Conservation (phyloP, 805 yeast species). For the Metschnikowia shivogae region DNA sequence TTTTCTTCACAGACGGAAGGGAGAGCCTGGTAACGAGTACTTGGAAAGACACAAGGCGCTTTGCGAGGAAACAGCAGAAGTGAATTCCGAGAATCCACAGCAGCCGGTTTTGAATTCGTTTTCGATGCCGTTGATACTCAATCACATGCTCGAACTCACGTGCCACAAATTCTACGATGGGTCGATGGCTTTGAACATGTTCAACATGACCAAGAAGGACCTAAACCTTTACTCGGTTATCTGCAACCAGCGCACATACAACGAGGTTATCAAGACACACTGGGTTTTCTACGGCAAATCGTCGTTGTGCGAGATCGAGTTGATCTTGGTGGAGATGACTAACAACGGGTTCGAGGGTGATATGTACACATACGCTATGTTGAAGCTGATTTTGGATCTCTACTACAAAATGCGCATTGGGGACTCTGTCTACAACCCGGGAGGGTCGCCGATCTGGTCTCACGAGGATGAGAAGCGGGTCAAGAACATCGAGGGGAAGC, state of each 20-base stretch:
- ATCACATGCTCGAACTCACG: constrained; percentile 25
- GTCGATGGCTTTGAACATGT: constrained; percentile 31
- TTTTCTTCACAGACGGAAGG: constrained; percentile 14
- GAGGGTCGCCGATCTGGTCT: constrained; percentile 33
- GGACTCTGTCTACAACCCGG: constrained; percentile 19
- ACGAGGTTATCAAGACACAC: constrained; percentile 31
- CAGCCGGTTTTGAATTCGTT: constrained; percentile 28
- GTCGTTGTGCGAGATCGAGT: constrained; percentile 33
- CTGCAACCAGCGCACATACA: constrained; percentile 41
- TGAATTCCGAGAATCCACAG: constrained; percentile 18
- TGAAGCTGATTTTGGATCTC: constrained; percentile 32
- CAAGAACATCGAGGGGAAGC: constrained; percentile 20
- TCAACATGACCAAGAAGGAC: constrained; percentile 33
- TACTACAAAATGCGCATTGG: constrained; percentile 34
- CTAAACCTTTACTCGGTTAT: constrained; percentile 29
- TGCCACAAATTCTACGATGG: constrained; percentile 31
- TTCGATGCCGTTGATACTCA: constrained; percentile 36
- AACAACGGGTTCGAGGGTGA: constrained; percentile 41
- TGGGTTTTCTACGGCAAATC: constrained; percentile 40
- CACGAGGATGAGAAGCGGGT: constrained; percentile 34
- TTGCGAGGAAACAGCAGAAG: constrained; percentile 14
- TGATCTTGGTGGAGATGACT: constrained; percentile 33
- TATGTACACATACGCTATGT: constrained; percentile 29
- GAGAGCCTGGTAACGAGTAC: constrained; percentile 13
- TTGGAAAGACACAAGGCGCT: constrained; percentile 19